Percentiles rank a stretch among this genome's conserved stretches.
Evolutionary conservation across 139 green algal species (phyloP).

Genomic region (Chloropicon primus): DNA sequence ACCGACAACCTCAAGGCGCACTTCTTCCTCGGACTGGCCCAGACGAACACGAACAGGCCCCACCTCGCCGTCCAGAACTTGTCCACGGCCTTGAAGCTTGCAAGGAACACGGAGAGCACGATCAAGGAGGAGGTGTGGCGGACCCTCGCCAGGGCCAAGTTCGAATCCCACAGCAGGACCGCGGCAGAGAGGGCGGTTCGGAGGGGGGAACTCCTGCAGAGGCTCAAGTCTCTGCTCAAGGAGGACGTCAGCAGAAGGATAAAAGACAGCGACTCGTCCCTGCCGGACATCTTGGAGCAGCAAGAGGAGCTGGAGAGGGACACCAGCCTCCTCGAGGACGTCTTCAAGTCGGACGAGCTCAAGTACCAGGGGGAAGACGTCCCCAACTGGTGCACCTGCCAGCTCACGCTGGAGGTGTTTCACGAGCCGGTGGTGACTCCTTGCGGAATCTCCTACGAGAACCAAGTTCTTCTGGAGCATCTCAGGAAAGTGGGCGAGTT

Average conservation of each 20-base stretch:
- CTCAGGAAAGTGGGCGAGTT: constrained; percentile 48
- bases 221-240: not conserved
- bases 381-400: constrained; percentile 31
- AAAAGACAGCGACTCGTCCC: not conserved
- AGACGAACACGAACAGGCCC: constrained; percentile 8
- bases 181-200: constrained; percentile 2
- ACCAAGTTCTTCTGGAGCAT: constrained; percentile 46
- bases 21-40: constrained; percentile 34
- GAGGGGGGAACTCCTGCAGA: constrained; percentile 4
- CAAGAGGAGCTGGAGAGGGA: not conserved
- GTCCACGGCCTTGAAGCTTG: constrained; percentile 36
- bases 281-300: not conserved
- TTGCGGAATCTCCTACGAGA: constrained; percentile 50
- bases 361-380: constrained; percentile 6
- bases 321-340: not conserved
- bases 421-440: constrained; percentile 40
- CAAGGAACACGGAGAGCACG: constrained; percentile 33
- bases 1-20: constrained; percentile 23
- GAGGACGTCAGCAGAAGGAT: not conserved
- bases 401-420: constrained; percentile 42
- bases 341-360: constrained; percentile 6
- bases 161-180: constrained; percentile 22
- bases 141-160: constrained; percentile 36
- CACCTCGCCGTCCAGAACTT: constrained; percentile 19
- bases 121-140: constrained; percentile 60